phyloP scores from a whole-genome alignment of 179 eudicot genomes.

The Carnegiea gigantea region DNA sequence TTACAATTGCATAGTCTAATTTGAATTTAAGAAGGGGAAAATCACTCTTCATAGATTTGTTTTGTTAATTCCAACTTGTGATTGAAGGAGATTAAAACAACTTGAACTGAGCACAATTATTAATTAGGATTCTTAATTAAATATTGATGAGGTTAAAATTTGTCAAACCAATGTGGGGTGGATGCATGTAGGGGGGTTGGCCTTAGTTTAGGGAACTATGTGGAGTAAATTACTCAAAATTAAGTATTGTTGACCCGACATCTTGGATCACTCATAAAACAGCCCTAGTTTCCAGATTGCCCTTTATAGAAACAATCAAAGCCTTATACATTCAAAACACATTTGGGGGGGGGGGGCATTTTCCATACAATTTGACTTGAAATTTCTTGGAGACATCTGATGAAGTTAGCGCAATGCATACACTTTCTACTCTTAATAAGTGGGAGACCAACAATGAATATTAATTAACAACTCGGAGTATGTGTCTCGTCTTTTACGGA shows the following conservation, averaged over 20 bases:
- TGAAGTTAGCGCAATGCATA: too few species aligned
- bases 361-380: neutral
- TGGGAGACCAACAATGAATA: too few species aligned
- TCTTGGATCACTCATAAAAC: conserved; percentile 23
- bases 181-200: conserved; percentile 1
- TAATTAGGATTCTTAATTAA: neutral
- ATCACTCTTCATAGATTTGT: too few species aligned
- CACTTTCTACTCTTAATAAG: too few species aligned
- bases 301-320: conserved; percentile 21
- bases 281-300: conserved; percentile 10
- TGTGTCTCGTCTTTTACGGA: too few species aligned
- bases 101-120: neutral
- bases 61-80: neutral
- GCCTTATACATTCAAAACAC: neutral
- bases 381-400: neutral
- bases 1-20: neutral
- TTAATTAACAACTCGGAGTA: too few species aligned
- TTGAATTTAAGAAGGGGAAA: neutral
- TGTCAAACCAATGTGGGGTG: conserved; percentile 10
- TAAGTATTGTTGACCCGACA: conserved; percentile 17
- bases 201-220: conserved; percentile 16
- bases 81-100: neutral
- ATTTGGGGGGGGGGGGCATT: too few species aligned
- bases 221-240: conserved; percentile 14
- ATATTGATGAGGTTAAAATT: conserved; percentile 7